Base-by-base conservation (phyloP, 2,329 filamentous ascomycete species). In the Botrytis cinerea region DNA sequence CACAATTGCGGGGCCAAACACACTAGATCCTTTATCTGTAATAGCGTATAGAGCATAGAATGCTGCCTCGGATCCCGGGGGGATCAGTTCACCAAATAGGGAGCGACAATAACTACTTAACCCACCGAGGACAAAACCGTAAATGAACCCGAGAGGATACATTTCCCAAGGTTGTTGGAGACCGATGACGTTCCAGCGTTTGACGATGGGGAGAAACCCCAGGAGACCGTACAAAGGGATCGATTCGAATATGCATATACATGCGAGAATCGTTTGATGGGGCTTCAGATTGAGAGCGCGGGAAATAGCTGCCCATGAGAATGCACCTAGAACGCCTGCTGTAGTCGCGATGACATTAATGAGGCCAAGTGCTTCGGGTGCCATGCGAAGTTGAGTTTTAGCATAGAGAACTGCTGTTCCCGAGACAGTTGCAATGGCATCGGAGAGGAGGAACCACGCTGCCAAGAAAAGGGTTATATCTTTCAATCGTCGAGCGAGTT, bases 101-200 rank as follows among this genome's bases (percentile, higher is more conserved):
- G 93, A 95, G 45, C 95, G 91, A 80, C 95, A 98, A 82, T 98
- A 98, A 32, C 92, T 92, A 73, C 93, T 93, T 51, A 98, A 84
- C 0, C 96, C 96, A n/a, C 95, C 96, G 66, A 98, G 89, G 2
- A 98, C 95, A 64, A 99, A 89, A 0, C 96, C 96, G 81, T 97
- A 98, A 25, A 98, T 89, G 4, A 93, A 92, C 0, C 94, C 95
- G 1, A 99, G 84, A 0, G 93, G 93, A 79, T 96, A 98, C 92
- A 99, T 98, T 79, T 99, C 96, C 93, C 94, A 97, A 1, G 93
- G 90, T 81, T 96, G 91, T 82, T 97, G 95, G 20, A 99, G 86
- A 2, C 96, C 96, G 51, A 94, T 84, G 9, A 93, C 89, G 0
- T 94, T 95, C 82, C 92, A 89, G 16, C 86, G 84, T 78, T 90